Base-by-base conservation (phyloP, 2,329 filamentous ascomycete genomes). In the Bipolaris cookei region DNA sequence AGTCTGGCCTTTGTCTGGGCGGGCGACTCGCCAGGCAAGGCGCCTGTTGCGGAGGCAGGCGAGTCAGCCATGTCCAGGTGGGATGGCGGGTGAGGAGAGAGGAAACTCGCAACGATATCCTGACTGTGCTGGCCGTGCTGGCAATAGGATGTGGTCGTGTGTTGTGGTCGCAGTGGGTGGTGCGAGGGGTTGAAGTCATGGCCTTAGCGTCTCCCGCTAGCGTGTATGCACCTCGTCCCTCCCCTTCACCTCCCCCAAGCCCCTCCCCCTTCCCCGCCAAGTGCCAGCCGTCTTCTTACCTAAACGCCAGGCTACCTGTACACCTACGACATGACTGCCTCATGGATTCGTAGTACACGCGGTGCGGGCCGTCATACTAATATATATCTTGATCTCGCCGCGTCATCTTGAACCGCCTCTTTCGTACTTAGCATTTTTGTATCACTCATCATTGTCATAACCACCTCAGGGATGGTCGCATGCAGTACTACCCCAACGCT, bases 1-100 rank as follows among this genome's bases (percentile, higher is more conserved):
- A 91, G 81, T 44, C 90, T 87, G 35, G 88, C 88, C 76, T 91
- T 88, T 56, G 76, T 68, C 67, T 83, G 81, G 10, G 76, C 77
- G 2, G 80, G 76, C 6, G 80, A 78, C 57, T 76, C 73, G 41
- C 49, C 59, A 6, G 67, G 59, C 3, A 59, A 25, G n/a, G 66
- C 51, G 11, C 53, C 61, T 4, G 64, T 56, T 25, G 66, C 34
- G 18, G 68, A 32, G 23, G 65, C 58, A 25, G 69, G 44, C 16
- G 66, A 45, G 37, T 73, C 69, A 11, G 68, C 67, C 71, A 73
- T 74, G 58, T 23, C 1, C 16, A n/a, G 16, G 39, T n/a, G 21
- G 11, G 11, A 20, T 38, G 20, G 43, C 50, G 37, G 25, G 37
- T 44, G 32, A 44, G 51, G 51, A 39, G 53, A 34, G 6, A 25